Conservation (phyloP, 805 yeast species). For the Nakazawaea ernobii region DNA sequence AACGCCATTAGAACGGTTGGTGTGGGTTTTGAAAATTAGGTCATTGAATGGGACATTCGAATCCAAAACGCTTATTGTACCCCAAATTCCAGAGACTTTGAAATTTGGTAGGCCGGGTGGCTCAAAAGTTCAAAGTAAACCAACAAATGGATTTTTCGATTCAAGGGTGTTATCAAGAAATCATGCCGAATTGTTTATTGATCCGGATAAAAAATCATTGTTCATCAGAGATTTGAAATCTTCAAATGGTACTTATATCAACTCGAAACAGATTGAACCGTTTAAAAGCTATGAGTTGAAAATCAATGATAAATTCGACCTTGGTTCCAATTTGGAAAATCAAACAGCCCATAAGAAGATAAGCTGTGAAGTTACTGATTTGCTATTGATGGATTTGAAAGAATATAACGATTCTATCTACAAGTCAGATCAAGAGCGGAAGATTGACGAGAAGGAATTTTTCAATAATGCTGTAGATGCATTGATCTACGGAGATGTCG, state of each 20-base stretch:
- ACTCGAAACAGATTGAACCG: constrained; percentile 60
- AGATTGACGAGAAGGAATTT: constrained; percentile 17
- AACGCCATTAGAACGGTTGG: constrained; percentile 25
- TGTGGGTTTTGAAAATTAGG: constrained; percentile 62
- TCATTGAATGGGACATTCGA: constrained; percentile 82
- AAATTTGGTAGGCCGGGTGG: constrained; percentile 89
- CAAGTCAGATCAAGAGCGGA: constrained; percentile 16
- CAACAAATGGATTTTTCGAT: constrained; percentile 90
- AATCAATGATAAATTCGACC: constrained; percentile 81
- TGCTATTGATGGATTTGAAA: constrained; percentile 47
- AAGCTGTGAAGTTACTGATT: constrained; percentile 73
- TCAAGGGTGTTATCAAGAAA: constrained; percentile 88
- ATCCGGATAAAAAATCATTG: constrained; percentile 39
- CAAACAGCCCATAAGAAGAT: constrained; percentile 77
- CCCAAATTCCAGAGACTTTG: constrained; percentile 74
- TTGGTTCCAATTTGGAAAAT: constrained; percentile 84
- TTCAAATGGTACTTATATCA: constrained; percentile 92
- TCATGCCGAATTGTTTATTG: constrained; percentile 87
- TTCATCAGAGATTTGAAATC: constrained; percentile 83
- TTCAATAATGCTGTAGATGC: constrained; percentile 30
- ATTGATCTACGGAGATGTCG: constrained; percentile 28
- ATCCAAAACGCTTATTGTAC: constrained; percentile 72
- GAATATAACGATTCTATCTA: constrained; percentile 21
- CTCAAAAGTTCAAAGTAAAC: constrained; percentile 47
- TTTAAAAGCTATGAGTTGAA: constrained; percentile 62